Base-by-base conservation (phyloP, 228 moss, liverwort and hornwort genomes). In the Sphagnum magellanicum region DNA sequence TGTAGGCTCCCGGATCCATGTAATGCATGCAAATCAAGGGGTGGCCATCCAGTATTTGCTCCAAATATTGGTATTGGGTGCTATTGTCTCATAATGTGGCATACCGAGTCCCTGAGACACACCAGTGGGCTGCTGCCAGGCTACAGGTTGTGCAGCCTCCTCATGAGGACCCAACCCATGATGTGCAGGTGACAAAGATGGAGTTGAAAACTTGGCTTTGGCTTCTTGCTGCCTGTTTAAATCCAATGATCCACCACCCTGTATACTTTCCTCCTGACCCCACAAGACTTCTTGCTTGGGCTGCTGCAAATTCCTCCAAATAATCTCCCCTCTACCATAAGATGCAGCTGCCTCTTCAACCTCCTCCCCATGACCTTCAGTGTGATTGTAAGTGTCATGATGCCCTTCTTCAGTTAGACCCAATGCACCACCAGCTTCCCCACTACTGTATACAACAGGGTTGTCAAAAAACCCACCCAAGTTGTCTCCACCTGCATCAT, bases 381-480 rank as follows among this genome's bases (percentile, higher is more conserved):
- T 17, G 11, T 53, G 51, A 60, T 73, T 82, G 32, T 32, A 32
- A 32, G 32, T 32, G 10, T 77, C 86, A 10, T 82, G 75, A 50
- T 32, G 32, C 3, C 32, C 32, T 32, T 78, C 82, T 76, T 86
- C 79, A 59, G 60, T 80, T 0, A 86, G 53, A 0, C 82, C 68
- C 0, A 72, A 16, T 7, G 82, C 75, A 55, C 77, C 78, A 50
- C 86, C 80, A 8, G 64, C 77, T n/a, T 32, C 32, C 32, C 32
- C 3, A 32, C 32, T 32, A 32, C 86, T 79, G 4, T 75, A 55
- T 4, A 51, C 71, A 5, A 58, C 70, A 0, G 82, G 59, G 3
- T 79, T 80, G 14, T 86, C 86, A 52, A 86, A 86, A 49, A 86
- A 77, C 12, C 79, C 82, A 65, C 79, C 82, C 16, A 86, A 59